A percentile compares a stretch with the other conserved stretches of the same genome.
Conservation (phyloP, 805 yeast species). For the Hagleromyces aurorensis region DNA sequence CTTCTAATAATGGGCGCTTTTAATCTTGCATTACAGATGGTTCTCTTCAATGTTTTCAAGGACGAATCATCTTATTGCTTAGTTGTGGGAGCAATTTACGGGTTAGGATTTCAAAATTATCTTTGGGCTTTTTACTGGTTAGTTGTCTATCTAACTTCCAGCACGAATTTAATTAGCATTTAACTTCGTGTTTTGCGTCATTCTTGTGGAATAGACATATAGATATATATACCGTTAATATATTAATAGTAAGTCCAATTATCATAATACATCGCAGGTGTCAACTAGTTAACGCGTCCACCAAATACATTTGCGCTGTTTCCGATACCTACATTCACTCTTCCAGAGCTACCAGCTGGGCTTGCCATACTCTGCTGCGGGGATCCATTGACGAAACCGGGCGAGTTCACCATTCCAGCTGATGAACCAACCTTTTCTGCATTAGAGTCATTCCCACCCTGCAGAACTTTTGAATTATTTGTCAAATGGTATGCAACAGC, state of each 20-base stretch:
- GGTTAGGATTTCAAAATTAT: slow-evolving; percentile 6
- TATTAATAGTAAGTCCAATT: background rate
- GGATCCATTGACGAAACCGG: slow-evolving; percentile 5
- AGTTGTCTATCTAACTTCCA: slow-evolving; percentile 7
- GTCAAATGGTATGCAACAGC: slow-evolving; percentile 29
- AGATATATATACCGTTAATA: background rate
- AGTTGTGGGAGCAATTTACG: slow-evolving; percentile 9
- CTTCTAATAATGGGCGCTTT: slow-evolving; percentile 8
- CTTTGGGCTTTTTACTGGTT: slow-evolving; percentile 13
- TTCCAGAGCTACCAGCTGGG: slow-evolving; percentile 13
- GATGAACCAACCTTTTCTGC: slow-evolving; percentile 5
- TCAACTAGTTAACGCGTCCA: slow-evolving; percentile 11
- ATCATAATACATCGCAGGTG: background rate
- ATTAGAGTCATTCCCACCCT: slow-evolving; percentile 10
- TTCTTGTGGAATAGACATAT: background rate
- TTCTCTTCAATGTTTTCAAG: slow-evolving; percentile 7
- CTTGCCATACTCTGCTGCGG: slow-evolving; percentile 8
- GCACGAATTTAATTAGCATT: background rate
- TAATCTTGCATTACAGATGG: slow-evolving; percentile 13
- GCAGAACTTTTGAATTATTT: slow-evolving; percentile 27
- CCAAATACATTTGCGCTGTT: slow-evolving; percentile 17
- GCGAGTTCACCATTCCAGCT: slow-evolving; percentile 5
- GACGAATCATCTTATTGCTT: slow-evolving; percentile 13
- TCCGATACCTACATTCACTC: slow-evolving; percentile 20
- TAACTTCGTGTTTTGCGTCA: background rate